Base-by-base conservation (phyloP, 805 yeast species). In the Schwanniomyces occidentalis region DNA sequence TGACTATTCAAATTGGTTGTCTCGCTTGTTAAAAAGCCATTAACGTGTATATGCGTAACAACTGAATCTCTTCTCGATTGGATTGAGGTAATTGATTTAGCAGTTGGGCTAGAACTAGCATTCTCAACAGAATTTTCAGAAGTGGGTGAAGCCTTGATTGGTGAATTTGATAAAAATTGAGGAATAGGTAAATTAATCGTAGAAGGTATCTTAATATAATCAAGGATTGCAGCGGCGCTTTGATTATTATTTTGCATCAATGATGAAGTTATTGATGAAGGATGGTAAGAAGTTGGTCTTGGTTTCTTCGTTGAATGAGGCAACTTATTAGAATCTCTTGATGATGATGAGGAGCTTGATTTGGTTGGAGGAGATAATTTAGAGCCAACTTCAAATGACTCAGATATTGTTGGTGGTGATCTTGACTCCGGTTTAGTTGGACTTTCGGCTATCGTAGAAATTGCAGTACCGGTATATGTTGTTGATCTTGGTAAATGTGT, bases 271-370 rank as follows among this genome's bases (percentile, higher is more conserved):
- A 64, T 54, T 9, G 77, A 66, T 2, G 82, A 73, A 12, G 95
- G 95, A 52, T 85, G 90, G 51, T 82, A 85, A 7, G 93, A 84
- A 0, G 91, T 85, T 26, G 95, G 95, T 55, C 95, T 75, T 38
- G 88, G 90, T 51, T 76, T 81, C 55, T 78, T 74, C 31, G 51
- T 52, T 8, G 69, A 51, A 18, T 71, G 75, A 6, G 76, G 74
- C 33, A 71, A 58, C 49, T 65, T 61, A 20, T 54, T 44, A 2
- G 61, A 40, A 2, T 56, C 63, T 16, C 49, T 39, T 4, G 47
- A 32, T 2, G 52, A 17, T n/a, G 43, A 29, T 17, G 34, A 15
- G n/a, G 39, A 18, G 9, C 28, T 24, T 16, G 37, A 34, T 16
- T 41, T 19, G 30, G 25, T 14, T 16, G 24, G 9, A 20, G 32